phyloP scores from a whole-genome alignment of 2,329 filamentous ascomycete species.

The Colletotrichum gloeosporioides region DNA sequence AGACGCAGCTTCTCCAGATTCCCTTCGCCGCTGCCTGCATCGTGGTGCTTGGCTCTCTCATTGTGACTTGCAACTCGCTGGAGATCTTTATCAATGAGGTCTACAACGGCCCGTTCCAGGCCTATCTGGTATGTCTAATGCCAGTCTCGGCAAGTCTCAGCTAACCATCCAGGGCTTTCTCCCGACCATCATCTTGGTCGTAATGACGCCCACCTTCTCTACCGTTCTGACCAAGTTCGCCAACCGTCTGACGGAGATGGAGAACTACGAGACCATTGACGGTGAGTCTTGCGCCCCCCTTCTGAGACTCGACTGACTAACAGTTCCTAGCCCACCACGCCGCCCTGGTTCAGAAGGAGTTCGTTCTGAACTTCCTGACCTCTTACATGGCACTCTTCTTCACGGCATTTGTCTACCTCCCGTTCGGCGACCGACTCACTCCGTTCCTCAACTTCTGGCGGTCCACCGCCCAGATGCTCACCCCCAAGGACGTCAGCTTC shows the following conservation, averaged over 20 bases:
- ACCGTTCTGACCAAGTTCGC: constrained; percentile 79
- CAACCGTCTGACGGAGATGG: constrained; percentile 76
- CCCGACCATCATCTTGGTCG: constrained; percentile 86
- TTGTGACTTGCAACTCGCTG: constrained; percentile 86
- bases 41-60: constrained; percentile 77
- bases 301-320: constrained; percentile 23
- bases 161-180: constrained; percentile 70
- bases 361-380: constrained; percentile 95
- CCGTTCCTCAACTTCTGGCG: constrained; percentile 87
- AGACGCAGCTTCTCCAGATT: constrained; percentile 79
- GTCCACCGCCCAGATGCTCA: constrained; percentile 75
- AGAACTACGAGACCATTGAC: constrained; percentile 92
- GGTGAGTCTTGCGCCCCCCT: constrained; percentile 37
- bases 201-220: constrained; percentile 79
- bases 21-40: constrained; percentile 83
- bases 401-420: constrained; percentile 93
- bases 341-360: constrained; percentile 89
- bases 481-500: constrained; percentile 75
- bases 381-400: constrained; percentile 93
- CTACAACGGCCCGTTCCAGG: constrained; percentile 88
- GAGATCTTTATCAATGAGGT: constrained; percentile 97
- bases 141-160: constrained; percentile 6
- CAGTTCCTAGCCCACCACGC: constrained; percentile 70
- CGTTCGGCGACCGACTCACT: constrained; percentile 83
- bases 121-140: constrained; percentile 69